Percentiles rank a stretch among this genome's conserved stretches.
Conservation (phyloP, 2,329 filamentous ascomycete genomes). For the Penicillium sp. region DNA sequence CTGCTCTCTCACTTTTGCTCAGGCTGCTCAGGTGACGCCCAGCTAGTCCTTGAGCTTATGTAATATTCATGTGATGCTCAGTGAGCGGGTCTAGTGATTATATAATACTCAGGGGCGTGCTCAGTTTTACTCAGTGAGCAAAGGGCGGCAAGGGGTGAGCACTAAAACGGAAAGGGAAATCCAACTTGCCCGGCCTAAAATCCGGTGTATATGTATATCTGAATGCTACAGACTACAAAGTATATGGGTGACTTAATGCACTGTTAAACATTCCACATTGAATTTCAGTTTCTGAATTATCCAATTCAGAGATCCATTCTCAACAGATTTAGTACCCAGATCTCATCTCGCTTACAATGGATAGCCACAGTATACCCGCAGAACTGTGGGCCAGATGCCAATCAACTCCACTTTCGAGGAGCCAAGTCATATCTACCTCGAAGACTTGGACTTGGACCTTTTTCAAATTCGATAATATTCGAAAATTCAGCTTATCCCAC, state of each 20-base stretch:
- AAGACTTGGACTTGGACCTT: not conserved
- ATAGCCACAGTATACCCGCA: constrained; percentile 1
- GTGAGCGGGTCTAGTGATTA: too few relatives aligned
- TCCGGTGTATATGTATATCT: too few relatives aligned
- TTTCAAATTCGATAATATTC: not conserved
- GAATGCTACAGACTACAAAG: too few relatives aligned
- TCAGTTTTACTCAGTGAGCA: too few relatives aligned
- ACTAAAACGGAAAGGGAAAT: too few relatives aligned
- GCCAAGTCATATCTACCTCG: not conserved
- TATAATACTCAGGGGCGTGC: too few relatives aligned
- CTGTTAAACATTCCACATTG: not conserved
- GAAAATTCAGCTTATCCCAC: not conserved
- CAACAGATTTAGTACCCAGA: not conserved
- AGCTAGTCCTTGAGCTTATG: too few relatives aligned
- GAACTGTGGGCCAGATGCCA: constrained; percentile 1
- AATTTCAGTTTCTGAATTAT: not conserved
- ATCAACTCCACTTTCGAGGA: constrained; percentile 7
- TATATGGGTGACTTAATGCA: not conserved
- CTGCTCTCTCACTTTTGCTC: too few relatives aligned
- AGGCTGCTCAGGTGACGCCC: too few relatives aligned
- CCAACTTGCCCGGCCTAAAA: too few relatives aligned
- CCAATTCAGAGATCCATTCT: not conserved
- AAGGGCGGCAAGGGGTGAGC: too few relatives aligned
- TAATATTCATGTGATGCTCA: too few relatives aligned
- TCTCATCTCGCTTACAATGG: constrained; percentile 7